Evolutionary conservation across 2,329 filamentous ascomycete genomes (phyloP), one percentile per base, ranked within the genome.

Genomic region (Pseudonectria foliicola): DNA sequence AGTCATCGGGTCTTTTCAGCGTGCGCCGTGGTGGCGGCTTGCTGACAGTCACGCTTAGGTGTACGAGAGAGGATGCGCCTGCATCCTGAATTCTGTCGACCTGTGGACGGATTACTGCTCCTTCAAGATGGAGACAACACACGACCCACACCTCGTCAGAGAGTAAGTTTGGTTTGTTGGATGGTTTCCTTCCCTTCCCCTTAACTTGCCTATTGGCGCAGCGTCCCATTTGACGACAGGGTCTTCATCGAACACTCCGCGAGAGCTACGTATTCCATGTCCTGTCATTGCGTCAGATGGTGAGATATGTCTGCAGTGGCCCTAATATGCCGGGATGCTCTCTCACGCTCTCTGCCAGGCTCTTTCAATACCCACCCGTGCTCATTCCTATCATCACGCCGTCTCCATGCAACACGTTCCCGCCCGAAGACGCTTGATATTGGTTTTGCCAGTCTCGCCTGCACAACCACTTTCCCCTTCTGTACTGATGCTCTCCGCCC

Each of bases 121-220:
- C 54, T 96, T 96, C 77, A 96, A 96, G 64, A 88, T 92, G 68
- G 88, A 96, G 61, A 96, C 92, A 38, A 92, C 85, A 51, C 92
- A 98, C 67, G 88, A 94, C 59, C 77, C 86, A 54, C 85, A 93
- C 60, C 75, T 93, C 64, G 93, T 95, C 69, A 82, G 92, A 94
- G 92, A 96, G 92, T 98, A 95, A 96, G 92, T 96, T 75, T 8
- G 18, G 18, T 21, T 69, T 65, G 44, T 46, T 51, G 59, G 63
- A 66, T 68, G 70, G 71, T 80, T 80, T 80, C 72, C 72, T 80
- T 72, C 72, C 72, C 72, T 78, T 72, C 71, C 78, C 73, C 73
- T 68, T 75, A 71, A 80, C 75, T 67, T 66, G 65, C 65, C 60
- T 55, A 56, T 57, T 58, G 60, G 60, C 63, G 62, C 63, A 62